phyloP scores from a whole-genome alignment of 441 rosid genomes.

The Jatropha multifida region DNA sequence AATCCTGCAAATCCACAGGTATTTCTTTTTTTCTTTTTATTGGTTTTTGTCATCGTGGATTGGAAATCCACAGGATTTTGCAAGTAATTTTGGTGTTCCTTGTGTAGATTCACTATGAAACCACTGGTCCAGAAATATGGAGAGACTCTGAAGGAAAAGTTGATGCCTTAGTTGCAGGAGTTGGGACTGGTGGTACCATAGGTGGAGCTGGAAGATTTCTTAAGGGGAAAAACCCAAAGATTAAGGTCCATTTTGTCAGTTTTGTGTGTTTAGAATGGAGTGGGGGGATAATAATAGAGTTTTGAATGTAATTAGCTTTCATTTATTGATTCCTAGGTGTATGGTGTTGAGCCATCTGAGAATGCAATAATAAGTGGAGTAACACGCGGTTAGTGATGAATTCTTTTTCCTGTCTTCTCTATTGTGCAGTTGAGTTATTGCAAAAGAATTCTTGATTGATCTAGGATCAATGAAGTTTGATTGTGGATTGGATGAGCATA shows the following conservation, averaged over 20 bases:
- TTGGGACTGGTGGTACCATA: constrained; percentile 82
- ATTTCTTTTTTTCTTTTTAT: neutral
- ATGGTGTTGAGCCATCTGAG: too few relatives aligned
- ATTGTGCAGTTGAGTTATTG: too few relatives aligned
- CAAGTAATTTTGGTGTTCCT: neutral
- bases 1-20: constrained; percentile 77
- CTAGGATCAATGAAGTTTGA: too few relatives aligned
- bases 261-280: too few relatives aligned
- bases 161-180: constrained; percentile 60
- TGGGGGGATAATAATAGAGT: too few relatives aligned
- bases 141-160: constrained; percentile 68
- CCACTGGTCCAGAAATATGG: constrained; percentile 94
- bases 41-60: neutral
- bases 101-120: constrained; percentile 67
- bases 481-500: too few relatives aligned
- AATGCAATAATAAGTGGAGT: too few relatives aligned
- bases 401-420: too few relatives aligned
- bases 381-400: too few relatives aligned
- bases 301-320: too few relatives aligned
- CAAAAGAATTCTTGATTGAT: too few relatives aligned
- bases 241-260: constrained; percentile 10
- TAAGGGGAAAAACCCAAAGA: constrained; percentile 60
- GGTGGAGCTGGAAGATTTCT: constrained; percentile 71
- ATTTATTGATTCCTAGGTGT: too few relatives aligned
- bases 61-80: neutral